Conservation (phyloP, 306 rosid genomes). For the Mimosa bimucronata region DNA sequence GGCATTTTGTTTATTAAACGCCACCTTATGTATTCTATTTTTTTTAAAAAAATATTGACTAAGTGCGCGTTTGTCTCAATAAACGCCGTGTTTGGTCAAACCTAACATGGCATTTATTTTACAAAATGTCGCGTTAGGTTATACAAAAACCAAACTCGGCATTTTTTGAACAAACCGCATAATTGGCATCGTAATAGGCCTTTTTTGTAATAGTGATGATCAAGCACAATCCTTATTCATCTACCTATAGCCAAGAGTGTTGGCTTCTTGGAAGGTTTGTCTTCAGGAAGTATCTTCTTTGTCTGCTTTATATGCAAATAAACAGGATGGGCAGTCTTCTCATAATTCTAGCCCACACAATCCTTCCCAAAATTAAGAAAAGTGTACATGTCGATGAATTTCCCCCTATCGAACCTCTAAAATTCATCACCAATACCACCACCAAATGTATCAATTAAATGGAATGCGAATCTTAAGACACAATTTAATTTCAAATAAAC, state of each 20-base stretch:
- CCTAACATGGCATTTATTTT: no score
- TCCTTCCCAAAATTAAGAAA: conserved; percentile 76
- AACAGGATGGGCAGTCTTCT: conserved; percentile 67
- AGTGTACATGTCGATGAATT: conserved; percentile 63
- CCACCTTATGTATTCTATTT: no score
- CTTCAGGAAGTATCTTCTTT: conserved; percentile 59
- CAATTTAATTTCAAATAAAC: neutral
- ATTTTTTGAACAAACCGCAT: no score
- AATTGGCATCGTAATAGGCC: no score
- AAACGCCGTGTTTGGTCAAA: no score
- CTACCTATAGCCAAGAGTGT: conserved; percentile 70
- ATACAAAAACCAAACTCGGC: no score
- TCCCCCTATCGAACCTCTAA: conserved; percentile 76
- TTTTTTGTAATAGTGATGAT: no score
- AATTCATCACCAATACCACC: conserved; percentile 31
- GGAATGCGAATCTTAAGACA: neutral
- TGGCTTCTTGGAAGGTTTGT: conserved; percentile 69
- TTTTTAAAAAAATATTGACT: no score
- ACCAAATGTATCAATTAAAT: neutral
- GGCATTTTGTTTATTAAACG: no score
- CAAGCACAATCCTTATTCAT: neutral
- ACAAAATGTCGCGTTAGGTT: no score
- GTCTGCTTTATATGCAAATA: conserved; percentile 67
- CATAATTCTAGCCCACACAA: conserved; percentile 62
- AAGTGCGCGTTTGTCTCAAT: no score